A percentile compares a stretch with the other conserved stretches of the same genome.
phyloP scores from a whole-genome alignment of 352 stramenopile genomes.

The Aphanomyces astaci region DNA sequence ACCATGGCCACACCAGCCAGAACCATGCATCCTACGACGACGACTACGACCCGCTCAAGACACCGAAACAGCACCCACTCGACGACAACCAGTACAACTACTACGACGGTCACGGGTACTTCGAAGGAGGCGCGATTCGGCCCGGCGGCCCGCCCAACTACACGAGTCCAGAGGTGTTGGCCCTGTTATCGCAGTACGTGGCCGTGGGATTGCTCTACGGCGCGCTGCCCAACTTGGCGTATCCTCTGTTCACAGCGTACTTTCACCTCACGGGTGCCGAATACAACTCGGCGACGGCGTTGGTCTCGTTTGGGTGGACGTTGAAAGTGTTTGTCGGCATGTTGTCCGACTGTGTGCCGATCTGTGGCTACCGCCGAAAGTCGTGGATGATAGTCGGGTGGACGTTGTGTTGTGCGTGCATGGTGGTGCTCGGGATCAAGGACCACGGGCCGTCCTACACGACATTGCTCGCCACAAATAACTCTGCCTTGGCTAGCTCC shows the following conservation, averaged over 20 bases:
- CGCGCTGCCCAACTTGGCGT: slow-evolving; percentile 34
- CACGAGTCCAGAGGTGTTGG: slow-evolving; percentile 29
- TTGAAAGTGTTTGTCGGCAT: slow-evolving; percentile 65
- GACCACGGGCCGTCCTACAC: slow-evolving; percentile 11
- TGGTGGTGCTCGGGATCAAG: slow-evolving; percentile 16
- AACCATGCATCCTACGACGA: background rate
- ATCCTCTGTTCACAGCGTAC: slow-evolving; percentile 40
- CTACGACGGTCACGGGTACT: no score
- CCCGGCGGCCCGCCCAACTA: slow-evolving; percentile 32
- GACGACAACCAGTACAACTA: slow-evolving; percentile 22
- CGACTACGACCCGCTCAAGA: slow-evolving; percentile 6
- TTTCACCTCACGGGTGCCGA: slow-evolving; percentile 34
- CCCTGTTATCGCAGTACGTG: slow-evolving; percentile 37
- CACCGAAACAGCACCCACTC: background rate
- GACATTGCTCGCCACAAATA: background rate
- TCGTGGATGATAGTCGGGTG: slow-evolving; percentile 69
- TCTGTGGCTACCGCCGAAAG: slow-evolving; percentile 48
- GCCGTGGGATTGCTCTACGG: slow-evolving; percentile 41
- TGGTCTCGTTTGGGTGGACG: slow-evolving; percentile 46
- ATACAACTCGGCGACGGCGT: slow-evolving; percentile 31
- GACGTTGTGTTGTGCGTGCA: slow-evolving; percentile 27
- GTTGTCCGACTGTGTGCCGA: slow-evolving; percentile 44
- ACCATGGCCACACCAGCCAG: no score
- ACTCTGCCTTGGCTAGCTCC: background rate
- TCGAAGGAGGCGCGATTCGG: slow-evolving; percentile 37